These are phyloP conservation scores for Fusarium verticillioides DNA, from an alignment of 2,329 filamentous ascomycete species.

Conservation along the genomic window DNA sequence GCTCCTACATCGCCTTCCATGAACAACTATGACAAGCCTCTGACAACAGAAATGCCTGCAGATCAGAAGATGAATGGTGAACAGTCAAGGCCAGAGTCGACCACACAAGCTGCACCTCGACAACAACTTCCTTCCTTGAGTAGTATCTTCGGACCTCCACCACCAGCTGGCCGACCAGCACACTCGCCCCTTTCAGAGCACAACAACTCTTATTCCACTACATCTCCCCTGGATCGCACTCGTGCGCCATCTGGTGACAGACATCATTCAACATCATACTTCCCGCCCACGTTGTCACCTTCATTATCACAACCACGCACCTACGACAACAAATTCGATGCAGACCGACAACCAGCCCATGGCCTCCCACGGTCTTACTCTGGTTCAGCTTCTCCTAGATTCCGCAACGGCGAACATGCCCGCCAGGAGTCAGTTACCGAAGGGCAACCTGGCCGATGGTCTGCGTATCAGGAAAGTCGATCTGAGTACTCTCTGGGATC, in stretches of 20 bases:
- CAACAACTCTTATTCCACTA: constrained; percentile 54
- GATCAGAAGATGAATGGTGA: constrained; percentile 54
- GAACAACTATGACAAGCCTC: constrained; percentile 66
- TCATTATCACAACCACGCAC: constrained; percentile 57
- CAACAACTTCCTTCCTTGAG: constrained; percentile 67
- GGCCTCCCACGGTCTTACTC: constrained; percentile 51
- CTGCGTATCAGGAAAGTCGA: constrained; percentile 53
- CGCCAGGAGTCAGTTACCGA: constrained; percentile 52
- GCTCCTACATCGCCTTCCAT: constrained; percentile 62
- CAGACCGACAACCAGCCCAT: constrained; percentile 52
- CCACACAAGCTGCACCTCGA: constrained; percentile 47
- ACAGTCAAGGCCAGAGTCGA: constrained; percentile 50
- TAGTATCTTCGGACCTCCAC: constrained; percentile 65
- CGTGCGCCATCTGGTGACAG: constrained; percentile 55
- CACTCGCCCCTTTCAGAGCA: constrained; percentile 61
- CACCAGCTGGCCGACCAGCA: constrained; percentile 55
- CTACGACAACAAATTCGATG: constrained; percentile 59
- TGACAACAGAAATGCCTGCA: constrained; percentile 56
- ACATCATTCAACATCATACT: constrained; percentile 59
- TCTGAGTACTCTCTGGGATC: constrained; percentile 60
- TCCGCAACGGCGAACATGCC: constrained; percentile 52
- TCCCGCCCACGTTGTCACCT: constrained; percentile 54
- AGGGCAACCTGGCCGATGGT: constrained; percentile 53
- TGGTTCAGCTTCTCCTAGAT: constrained; percentile 58
- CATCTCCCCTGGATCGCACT: constrained; percentile 61